A percentile compares a stretch with the other conserved stretches of the same genome.
phyloP scores from a whole-genome alignment of 768 basidiomycete species.

The Mycena metata region DNA sequence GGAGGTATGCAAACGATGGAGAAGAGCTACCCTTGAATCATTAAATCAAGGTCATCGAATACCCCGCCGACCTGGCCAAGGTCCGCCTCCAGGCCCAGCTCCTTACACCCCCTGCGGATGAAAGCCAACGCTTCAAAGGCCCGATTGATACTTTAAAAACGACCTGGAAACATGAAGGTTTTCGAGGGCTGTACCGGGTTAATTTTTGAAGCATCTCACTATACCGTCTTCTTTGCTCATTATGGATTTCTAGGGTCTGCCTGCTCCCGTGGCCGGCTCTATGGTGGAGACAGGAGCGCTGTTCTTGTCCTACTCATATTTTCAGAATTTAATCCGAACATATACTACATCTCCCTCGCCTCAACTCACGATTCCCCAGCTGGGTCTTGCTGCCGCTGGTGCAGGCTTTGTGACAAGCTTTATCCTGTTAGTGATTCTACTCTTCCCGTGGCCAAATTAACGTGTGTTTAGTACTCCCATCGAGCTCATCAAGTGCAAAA shows the following conservation, averaged over 20 bases:
- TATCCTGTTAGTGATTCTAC: slow-evolving; percentile 71
- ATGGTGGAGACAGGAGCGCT: slow-evolving; percentile 93
- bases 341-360: slow-evolving; percentile 46
- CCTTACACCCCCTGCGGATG: slow-evolving; percentile 68
- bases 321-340: slow-evolving; percentile 71
- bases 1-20: slow-evolving; percentile 40
- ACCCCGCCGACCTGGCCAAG: slow-evolving; percentile 96
- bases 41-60: slow-evolving; percentile 73
- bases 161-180: slow-evolving; percentile 86
- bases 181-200: slow-evolving; percentile 90
- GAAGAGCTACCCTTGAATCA: slow-evolving; percentile 4
- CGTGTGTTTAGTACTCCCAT: slow-evolving; percentile 79
- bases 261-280: slow-evolving; percentile 91
- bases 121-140: slow-evolving; percentile 75
- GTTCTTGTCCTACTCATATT: slow-evolving; percentile 88
- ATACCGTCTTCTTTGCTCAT: not conserved
- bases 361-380: slow-evolving; percentile 73
- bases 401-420: slow-evolving; percentile 91
- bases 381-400: slow-evolving; percentile 86
- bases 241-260: slow-evolving; percentile 77
- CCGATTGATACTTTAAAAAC: slow-evolving; percentile 89
- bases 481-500: slow-evolving; percentile 96
- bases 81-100: slow-evolving; percentile 95
- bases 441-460: slow-evolving; percentile 11
- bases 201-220: slow-evolving; percentile 43